Evolutionary conservation across 1,284 basidiomycete genomes (phyloP), one percentile per base, ranked within the genome.

Genomic region (Mrakiaceae sp.): DNA sequence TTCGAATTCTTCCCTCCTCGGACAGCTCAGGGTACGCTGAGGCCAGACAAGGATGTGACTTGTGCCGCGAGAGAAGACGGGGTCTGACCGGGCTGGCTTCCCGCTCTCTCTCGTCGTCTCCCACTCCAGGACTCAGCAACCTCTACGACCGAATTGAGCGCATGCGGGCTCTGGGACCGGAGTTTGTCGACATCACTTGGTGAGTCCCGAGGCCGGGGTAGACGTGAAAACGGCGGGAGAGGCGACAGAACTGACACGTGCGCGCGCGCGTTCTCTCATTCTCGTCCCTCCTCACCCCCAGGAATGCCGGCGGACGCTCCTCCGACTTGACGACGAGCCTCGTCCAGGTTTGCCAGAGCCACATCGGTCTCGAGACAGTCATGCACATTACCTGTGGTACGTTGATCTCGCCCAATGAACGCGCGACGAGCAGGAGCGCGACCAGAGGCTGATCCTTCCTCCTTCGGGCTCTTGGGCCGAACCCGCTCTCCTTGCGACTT

Each of bases 101-200:
- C 97, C 74, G 93, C 97, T 75, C 97, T 93, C 79, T 97, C 97
- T 72, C 93, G 94, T 65, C 93, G 94, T 44, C 82, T 93, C 69
- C 96, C 93, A 48, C 90, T 91, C 55, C 93, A 97, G 85, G 93
- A 62, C 95, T 44, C 89, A 94, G 84, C 27, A 97, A 97, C 75
- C 80, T 97, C 44, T 80, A 92, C 67, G 95, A 97, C 78, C 92
- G 95, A 72, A 95, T 98, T 78, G 93, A 97, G 77, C 90, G 96
- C 70, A 98, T 98, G 95, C 83, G 92, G 66, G 83, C 85, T 40
- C 79, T 97, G 56, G 96, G 96, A 4, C 96, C 96, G 14, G 95
- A 96, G 77, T 98, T 98, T 74, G 89, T 98, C 72, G 94, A 98
- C 76, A 96, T 98, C 73, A 98, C 94, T 74, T 98, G 90, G 93